These are phyloP conservation scores for Mycena rosella DNA, from an alignment of 768 basidiomycete genomes.

Conservation along the genomic window DNA sequence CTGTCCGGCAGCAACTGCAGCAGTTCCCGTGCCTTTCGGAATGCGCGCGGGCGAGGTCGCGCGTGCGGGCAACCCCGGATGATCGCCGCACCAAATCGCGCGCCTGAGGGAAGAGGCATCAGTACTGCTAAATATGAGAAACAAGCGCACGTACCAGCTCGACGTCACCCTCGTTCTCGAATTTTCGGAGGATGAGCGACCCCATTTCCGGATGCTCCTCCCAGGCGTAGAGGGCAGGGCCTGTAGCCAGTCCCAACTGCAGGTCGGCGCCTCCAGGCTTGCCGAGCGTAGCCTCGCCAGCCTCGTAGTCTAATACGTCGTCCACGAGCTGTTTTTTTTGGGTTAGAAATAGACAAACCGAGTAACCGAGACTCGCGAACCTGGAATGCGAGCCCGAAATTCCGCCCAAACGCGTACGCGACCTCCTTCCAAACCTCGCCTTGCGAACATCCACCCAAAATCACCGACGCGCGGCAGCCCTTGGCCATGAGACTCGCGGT, in stretches of 20 bases:
- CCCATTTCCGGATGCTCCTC: conserved; percentile 94
- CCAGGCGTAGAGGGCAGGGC: conserved; percentile 95
- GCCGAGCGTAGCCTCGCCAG: conserved; percentile 79
- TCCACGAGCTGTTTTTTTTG: conserved; percentile 86
- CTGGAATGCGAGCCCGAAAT: conserved; percentile 96
- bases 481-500: conserved; percentile 96
- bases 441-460: conserved; percentile 87
- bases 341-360: neutral
- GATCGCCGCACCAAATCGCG: conserved; percentile 79
- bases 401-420: conserved; percentile 96
- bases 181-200: conserved; percentile 86
- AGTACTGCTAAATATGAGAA: neutral
- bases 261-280: conserved; percentile 94
- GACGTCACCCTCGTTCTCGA: conserved; percentile 86
- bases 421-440: conserved; percentile 93
- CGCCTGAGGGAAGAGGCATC: conserved; percentile 60
- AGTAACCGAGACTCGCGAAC: conserved; percentile 54
- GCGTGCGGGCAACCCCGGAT: conserved; percentile 86
- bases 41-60: conserved; percentile 81
- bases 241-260: conserved; percentile 88
- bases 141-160: conserved; percentile 65
- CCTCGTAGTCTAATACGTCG: conserved; percentile 94
- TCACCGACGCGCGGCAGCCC: conserved; percentile 85
- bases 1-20: conserved; percentile 83
- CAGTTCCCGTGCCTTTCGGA: conserved; percentile 82